Evolutionary conservation across 352 stramenopile genomes (phyloP).

Genomic region (Aphanomyces astaci): DNA sequence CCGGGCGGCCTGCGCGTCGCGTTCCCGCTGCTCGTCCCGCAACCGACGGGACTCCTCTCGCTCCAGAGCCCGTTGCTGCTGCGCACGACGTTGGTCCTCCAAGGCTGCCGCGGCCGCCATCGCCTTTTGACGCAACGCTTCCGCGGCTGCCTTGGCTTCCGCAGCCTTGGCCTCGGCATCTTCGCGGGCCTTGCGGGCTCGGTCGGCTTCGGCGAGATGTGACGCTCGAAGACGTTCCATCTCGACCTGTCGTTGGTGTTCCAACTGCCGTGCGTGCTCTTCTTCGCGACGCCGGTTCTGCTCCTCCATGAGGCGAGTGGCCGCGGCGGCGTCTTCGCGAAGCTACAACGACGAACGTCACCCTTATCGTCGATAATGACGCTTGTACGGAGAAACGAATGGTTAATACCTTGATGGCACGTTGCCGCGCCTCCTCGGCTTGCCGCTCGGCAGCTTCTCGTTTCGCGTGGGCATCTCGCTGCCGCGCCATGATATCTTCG

Average conservation of each 20-base stretch:
- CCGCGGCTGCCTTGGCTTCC: conserved; percentile 47
- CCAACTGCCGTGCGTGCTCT: conserved; percentile 12
- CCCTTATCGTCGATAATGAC: not conserved
- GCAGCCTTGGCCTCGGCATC: conserved; percentile 51
- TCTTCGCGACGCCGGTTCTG: conserved; percentile 21
- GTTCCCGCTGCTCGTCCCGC: conserved; percentile 8
- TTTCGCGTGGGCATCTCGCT: conserved; percentile 18
- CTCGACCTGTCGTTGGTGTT: conserved; percentile 13
- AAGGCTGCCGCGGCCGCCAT: conserved; percentile 12
- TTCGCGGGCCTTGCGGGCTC: conserved; percentile 52
- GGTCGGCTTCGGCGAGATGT: conserved; percentile 40
- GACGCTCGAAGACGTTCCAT: conserved; percentile 18
- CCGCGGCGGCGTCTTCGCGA: conserved; percentile 16
- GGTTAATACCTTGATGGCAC: conserved; percentile 23
- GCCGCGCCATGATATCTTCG: conserved; percentile 10
- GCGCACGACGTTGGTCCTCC: conserved; percentile 10
- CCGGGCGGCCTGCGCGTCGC: not conserved
- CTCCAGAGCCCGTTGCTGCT: conserved; percentile 10
- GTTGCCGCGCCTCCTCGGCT: conserved; percentile 23
- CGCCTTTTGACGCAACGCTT: conserved; percentile 47
- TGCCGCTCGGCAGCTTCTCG: conserved; percentile 19
- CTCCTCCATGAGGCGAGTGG: conserved; percentile 17
- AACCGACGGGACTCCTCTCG: conserved; percentile 15
- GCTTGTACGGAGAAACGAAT: too few relatives aligned
- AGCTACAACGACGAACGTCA: not conserved